Percentiles rank a stretch among this genome's conserved stretches.
phyloP scores from a whole-genome alignment of 805 yeast genomes.

The Kodamaea fukazawae region DNA sequence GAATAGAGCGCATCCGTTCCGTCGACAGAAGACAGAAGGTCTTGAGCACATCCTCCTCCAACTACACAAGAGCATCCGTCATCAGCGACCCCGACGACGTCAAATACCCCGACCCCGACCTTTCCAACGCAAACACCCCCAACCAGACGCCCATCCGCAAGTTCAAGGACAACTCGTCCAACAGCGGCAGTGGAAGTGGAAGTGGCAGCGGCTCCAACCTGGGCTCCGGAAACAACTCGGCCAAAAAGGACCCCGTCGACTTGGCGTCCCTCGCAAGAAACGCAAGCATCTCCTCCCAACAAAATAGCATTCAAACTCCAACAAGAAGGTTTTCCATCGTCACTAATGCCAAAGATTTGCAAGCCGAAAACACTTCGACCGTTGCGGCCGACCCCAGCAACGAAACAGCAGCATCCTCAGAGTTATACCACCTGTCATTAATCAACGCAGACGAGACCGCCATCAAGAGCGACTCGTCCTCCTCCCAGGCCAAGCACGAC shows the following conservation, averaged over 20 bases:
- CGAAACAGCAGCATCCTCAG: conserved; percentile 7
- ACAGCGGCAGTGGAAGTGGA: not conserved
- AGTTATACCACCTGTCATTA: conserved; percentile 5
- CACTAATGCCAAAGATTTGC: not conserved
- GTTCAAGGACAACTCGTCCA: not conserved
- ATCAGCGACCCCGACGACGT: conserved; percentile 14
- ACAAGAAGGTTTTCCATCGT: conserved; percentile 1
- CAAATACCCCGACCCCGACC: conserved; percentile 24
- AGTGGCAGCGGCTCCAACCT: conserved; percentile 2
- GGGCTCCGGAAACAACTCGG: conserved; percentile 3
- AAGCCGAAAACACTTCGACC: not conserved
- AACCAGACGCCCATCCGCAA: conserved; percentile 6
- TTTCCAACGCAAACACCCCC: conserved; percentile 16
- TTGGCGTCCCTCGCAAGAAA: conserved; percentile 3
- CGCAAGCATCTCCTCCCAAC: conserved; percentile 3
- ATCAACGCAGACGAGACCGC: conserved; percentile 12
- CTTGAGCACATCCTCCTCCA: conserved; percentile 18
- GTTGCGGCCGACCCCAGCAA: not conserved
- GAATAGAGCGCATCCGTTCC: conserved; percentile 11
- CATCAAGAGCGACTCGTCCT: not conserved
- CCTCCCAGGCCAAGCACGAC: conserved; percentile 6
- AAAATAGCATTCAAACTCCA: conserved; percentile 1
- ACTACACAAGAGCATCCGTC: conserved; percentile 13
- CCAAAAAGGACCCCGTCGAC: conserved; percentile 1
- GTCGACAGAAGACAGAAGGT: conserved; percentile 13